Evolutionary conservation across 208 protist genomes (phyloP), one percentile per base, ranked within the genome.

Genomic region (Phytomonas sp.): DNA sequence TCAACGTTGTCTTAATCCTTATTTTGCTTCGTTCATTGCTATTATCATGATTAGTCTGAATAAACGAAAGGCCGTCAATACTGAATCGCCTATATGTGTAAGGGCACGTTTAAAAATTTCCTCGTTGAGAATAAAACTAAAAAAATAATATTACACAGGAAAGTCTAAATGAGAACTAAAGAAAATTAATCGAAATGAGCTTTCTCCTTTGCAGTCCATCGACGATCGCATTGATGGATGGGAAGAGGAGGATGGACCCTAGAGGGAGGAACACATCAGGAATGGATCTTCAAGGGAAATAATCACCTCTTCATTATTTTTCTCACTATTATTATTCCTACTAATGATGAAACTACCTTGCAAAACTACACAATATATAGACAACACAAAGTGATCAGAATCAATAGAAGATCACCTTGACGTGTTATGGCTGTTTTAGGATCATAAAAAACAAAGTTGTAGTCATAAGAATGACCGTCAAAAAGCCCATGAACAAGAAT

Each of bases 1-100:
- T 62, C 51, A 82, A 34, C n/a, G 7, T 20, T 70, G 67, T 68
- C 33, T 30, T 5, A 2, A 36, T 1, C 33, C 33, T 34, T 43
- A 0, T 36, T n/a, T 28, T 33, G 3, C 2, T 40, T 67, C 4
- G 7, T 46, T 40, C 15, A n/a, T 67, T 32, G 20, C 29, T 28
- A 20, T 40, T 46, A 56, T 51, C n/a, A 28, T 67, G 33, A n/a
- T 34, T 1, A 34, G 33, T 7, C 33, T 34, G 33, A 6, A 34
- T 34, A 34, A 34, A 34, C 6, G 33, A 34, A 1, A 34, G 33
- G 33, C 33, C 33, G 33, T 34, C 33, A 6, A 34, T 34, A 34
- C 15, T 4, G 40, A 46, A 20, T 46, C 4, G 15, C 13, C 11
- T 23, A 15, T 46, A 20, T 20, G 7, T 46, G 6, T 9, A 20